Base-by-base conservation (phyloP, 2,329 filamentous ascomycete species). In the Zasmidium angulare region DNA sequence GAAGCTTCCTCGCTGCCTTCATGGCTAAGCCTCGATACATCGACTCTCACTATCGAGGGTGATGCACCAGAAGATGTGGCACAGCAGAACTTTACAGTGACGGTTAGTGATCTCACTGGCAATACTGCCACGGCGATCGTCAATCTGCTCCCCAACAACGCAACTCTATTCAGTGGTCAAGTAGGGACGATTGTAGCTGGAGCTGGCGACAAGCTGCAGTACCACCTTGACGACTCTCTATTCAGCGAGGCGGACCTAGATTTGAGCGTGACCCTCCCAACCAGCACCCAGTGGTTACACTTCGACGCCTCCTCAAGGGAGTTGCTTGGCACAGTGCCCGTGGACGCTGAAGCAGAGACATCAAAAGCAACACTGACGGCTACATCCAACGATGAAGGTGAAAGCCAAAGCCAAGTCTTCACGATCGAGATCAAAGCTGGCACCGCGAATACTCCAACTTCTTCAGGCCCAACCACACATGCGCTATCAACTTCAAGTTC, bases 21-120 rank as follows among this genome's bases (percentile, higher is more conserved):
- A 2, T 96, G 92, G 92, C 73, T 96, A 23, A 76, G 77, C 0
- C 83, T 95, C 55, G 81, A 95, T 67, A 76, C 81, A 1, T 67
- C 76, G 9, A 86, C 85, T 0, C 82, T 91, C 70, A 77, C 76
- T 0, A 74, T 96, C 6, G 80, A 76, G 29, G 92, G 91, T 1
- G 88, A 77, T 1, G 85, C 89, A 2, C 85, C 86, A 0, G 69
- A 78, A n/a, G 77, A 79, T 53, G 82, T 85, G 2, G 77, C 79
- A 51, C 84, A 86, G 2, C 79, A 82, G 24, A 88, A 88, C 64
- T 81, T 93, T 43, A 84, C 80, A 0, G 76, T 92, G 46, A 78
- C 77, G 3, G 83, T 86, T 1, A 77, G 75, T 6, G 88, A 91
- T 68, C 77, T 76, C n/a, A 85, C 81, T 62, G 81, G 80, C 4